Evolutionary conservation across 345 rosid species (phyloP), one percentile per base, ranked within the genome.

Genomic region (Eucalyptus pumila): DNA sequence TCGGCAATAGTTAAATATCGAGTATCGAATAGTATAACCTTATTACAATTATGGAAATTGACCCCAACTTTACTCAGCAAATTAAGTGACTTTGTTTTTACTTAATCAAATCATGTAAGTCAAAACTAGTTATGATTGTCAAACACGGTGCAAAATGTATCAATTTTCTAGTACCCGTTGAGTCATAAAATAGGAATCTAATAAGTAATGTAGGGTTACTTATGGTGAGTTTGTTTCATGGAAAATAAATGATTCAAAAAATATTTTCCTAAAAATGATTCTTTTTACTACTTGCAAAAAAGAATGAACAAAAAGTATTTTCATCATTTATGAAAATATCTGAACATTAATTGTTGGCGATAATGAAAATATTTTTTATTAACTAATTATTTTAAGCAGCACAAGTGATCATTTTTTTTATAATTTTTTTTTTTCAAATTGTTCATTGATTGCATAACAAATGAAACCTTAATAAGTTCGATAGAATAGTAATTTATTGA

Each of bases 281-380:
- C 1, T 19, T 52, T 52, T 52, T 19, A 52, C 4, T 19, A 19
- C 1, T 8, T 8, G 2, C 8, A 19, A 52, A 19, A 52, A 19
- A 19, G 24, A 19, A 52, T 52, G 24, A 52, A 8, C 24, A 52
- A 52, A 52, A 52, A 52, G 3, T 52, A 52, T 52, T 0, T 19
- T 52, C 9, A 17, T 3, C 0, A 51, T 51, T 50, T 50, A 14
- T 15, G 6, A 6, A 49, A 52, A 52, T 52, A 52, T 52, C 0
- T 52, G 0, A 52, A 52, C 4, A 19, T 19, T 52, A 52, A 52
- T 52, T 19, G 9, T 52, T 3, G 9, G 2, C 1, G 0, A 51
- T 17, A 51, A 51, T 51, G 56, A 52, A 52, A 52, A 52, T 52
- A 52, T 19, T 52, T 52, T 19, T 52, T 1, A 0, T 52, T 17